Conservation (phyloP, 305 asterid genomes). For the Solanum hybrid region DNA sequence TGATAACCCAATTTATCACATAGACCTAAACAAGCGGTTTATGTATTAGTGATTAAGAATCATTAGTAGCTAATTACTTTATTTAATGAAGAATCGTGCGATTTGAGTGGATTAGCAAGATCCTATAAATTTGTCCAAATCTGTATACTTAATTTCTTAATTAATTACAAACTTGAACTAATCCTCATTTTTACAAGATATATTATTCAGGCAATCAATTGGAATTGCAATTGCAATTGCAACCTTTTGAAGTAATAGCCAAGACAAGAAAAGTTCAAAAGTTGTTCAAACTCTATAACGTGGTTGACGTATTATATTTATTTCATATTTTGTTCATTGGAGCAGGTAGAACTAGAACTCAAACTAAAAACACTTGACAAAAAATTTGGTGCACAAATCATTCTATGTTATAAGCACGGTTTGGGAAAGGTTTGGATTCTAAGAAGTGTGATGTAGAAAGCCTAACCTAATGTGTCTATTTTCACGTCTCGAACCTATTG, state of each 20-base stretch:
- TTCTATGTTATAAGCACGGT: background rate
- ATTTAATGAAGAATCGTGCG: background rate
- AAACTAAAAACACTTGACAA: constrained; percentile 32
- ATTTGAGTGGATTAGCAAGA: background rate
- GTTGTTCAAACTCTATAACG: constrained; percentile 1
- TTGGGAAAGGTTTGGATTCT: fast-evolving
- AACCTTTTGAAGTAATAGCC: background rate
- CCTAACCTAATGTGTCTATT: background rate
- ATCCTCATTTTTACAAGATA: background rate
- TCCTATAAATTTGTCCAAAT: background rate
- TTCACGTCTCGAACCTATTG: fast-evolving
- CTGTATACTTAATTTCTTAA: background rate
- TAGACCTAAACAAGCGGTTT: background rate
- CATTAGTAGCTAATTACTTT: background rate
- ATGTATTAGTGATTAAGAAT: background rate
- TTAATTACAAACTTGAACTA: background rate
- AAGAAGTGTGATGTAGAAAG: background rate
- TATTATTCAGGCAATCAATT: background rate
- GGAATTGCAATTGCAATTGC: background rate
- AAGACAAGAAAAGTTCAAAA: constrained; percentile 1
- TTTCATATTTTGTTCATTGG: constrained; percentile 22
- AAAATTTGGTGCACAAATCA: background rate
- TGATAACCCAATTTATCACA: background rate
- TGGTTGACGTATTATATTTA: constrained; percentile 21
- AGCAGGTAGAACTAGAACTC: constrained; percentile 78